Evolutionary conservation across 2,329 filamentous ascomycete genomes (phyloP).

Genomic region (Alternaria sp.): DNA sequence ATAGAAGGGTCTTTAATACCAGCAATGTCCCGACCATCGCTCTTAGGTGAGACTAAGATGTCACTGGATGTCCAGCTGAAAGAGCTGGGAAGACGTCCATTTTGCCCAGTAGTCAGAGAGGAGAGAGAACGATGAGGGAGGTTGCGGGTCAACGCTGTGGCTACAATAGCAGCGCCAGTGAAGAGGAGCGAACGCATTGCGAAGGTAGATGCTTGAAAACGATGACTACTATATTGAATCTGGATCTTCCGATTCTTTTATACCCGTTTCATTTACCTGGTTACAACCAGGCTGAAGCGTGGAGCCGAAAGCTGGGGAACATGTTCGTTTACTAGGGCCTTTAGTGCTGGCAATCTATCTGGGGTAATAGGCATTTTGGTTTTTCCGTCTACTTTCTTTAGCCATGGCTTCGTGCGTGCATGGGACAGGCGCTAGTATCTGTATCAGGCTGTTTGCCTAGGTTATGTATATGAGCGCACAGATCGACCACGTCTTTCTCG

Average conservation of each 20-base stretch:
- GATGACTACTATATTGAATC: not conserved
- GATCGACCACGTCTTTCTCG: not conserved
- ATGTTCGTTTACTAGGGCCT: not conserved
- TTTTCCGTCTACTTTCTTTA: constrained; percentile 2
- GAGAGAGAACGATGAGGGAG: not conserved
- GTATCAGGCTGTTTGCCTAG: constrained; percentile 5
- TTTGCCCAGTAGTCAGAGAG: constrained; percentile 10
- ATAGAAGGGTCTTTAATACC: constrained; percentile 51
- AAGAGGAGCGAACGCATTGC: constrained; percentile 20
- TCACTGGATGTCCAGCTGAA: constrained; percentile 46
- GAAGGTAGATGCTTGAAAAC: not conserved
- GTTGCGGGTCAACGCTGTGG: constrained; percentile 22
- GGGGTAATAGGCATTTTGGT: not conserved
- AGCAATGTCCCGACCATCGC: constrained; percentile 37
- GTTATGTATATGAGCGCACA: not conserved
- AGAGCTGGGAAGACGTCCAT: constrained; percentile 31
- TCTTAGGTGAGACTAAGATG: constrained; percentile 40
- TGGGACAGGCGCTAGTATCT: constrained; percentile 1
- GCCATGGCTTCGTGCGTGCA: not conserved
- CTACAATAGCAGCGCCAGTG: constrained; percentile 17
- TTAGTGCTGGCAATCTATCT: constrained; percentile 1
- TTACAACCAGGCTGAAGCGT: not conserved
- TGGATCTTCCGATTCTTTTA: not conserved
- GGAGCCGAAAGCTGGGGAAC: constrained; percentile 6
- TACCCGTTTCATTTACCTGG: not conserved